Percentiles rank a stretch among this genome's conserved stretches.
Conservation (phyloP, 2,329 filamentous ascomycete species). For the Parascedosporium putredinis region DNA sequence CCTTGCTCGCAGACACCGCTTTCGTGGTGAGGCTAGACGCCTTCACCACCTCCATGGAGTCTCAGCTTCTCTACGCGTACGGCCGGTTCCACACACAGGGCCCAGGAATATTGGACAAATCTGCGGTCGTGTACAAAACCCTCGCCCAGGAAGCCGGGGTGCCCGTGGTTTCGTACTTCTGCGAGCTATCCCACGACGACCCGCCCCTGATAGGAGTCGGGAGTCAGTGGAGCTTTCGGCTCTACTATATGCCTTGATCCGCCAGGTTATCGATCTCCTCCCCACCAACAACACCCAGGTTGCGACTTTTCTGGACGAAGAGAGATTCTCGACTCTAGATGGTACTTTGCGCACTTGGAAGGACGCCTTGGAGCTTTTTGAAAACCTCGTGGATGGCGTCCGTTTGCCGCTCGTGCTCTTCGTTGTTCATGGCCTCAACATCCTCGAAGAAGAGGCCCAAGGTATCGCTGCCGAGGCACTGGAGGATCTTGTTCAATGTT, state of each 20-base stretch:
- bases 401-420: conserved; percentile 6
- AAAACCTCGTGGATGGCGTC: not conserved
- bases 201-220: conserved; percentile 8
- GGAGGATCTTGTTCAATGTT: not conserved
- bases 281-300: not conserved
- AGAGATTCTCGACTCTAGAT: not conserved
- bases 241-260: conserved; percentile 10
- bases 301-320: not conserved
- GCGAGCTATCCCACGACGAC: conserved; percentile 6
- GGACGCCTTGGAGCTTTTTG: conserved; percentile 1
- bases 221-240: conserved; percentile 11
- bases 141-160: conserved; percentile 7
- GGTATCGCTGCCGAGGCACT: not conserved
- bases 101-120: conserved; percentile 5
- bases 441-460: conserved; percentile 2
- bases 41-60: conserved; percentile 10
- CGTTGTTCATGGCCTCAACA: conserved; percentile 5
- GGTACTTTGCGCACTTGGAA: conserved; percentile 8
- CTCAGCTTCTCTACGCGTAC: conserved; percentile 11
- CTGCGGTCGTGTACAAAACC: conserved; percentile 4
- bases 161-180: conserved; percentile 12
- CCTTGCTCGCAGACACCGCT: conserved; percentile 7
- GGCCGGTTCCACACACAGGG: not conserved
- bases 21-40: conserved; percentile 9
- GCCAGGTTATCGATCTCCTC: conserved; percentile 11